Base-by-base conservation (phyloP, 768 basidiomycete species). In the Agaricus sinodeliciosus region DNA sequence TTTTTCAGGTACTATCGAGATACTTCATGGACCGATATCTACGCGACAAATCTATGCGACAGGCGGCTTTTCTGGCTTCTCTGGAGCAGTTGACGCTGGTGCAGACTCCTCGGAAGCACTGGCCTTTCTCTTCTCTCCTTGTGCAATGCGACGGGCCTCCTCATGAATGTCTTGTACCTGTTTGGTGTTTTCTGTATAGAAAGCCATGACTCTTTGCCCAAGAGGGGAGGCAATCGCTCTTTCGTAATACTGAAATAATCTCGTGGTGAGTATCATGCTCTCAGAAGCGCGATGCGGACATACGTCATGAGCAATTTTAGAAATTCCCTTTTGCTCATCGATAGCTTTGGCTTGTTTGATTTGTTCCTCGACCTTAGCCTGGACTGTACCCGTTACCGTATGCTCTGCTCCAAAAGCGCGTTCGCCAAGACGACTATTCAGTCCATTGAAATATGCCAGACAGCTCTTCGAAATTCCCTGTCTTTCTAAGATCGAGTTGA, bases 121-220 rank as follows among this genome's bases (percentile, higher is more conserved):
- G 18, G 57, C 40, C 26, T 59, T 57, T 2, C 65, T 52, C 62
- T 87, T 84, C 58, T 87, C 78, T 51, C 73, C 67, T 25, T 76
- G 77, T 25, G 84, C 81, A 61, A 97, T 90, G 27, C 94, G 82
- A 55, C 76, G 73, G 2, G 94, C 94, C 69, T 97, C 94, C 62
- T 94, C 90, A 63, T 96, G 94, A 44, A 97, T 94, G 63, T 97
- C 94, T 16, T 78, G 62, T 25, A 91, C 84, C 67, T 94, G 90
- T 72, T 96, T 97, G 16, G 84, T 76, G 7, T 92, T 94, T 41
- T 71, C 69, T 12, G 94, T 95, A 74, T 96, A 97, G 74, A 96
- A 97, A 1, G 69, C 61, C 26, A 72, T 68, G 54, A 96, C 89
- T 61, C 80, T 84, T 70, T 84, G 79, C 9, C 93, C 94, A 19